These are phyloP conservation scores for Magnusiomyces tetraspermus DNA, from an alignment of 1,139 yeast species.

Conservation along the genomic window DNA sequence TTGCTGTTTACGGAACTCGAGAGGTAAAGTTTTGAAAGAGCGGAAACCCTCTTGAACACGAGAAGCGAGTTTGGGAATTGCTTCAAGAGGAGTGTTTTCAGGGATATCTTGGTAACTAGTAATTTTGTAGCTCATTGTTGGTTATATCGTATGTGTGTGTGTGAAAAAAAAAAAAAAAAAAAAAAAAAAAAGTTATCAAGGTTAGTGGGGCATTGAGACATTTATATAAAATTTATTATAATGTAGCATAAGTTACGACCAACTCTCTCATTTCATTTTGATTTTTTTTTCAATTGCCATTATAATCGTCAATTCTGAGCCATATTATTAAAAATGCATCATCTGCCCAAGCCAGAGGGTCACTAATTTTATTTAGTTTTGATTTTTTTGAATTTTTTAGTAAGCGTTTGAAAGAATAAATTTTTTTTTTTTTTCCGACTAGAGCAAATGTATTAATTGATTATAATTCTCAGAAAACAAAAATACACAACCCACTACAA, in stretches of 20 bases:
- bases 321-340: no score
- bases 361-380: no score
- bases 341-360: no score
- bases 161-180: neutral
- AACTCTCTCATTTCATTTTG: no score
- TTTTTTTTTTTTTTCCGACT: no score
- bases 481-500: neutral
- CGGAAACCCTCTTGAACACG: constrained; percentile 39
- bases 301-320: no score
- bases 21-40: constrained; percentile 43
- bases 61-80: constrained; percentile 43
- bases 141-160: neutral
- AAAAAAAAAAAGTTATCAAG: neutral
- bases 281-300: no score
- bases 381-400: no score
- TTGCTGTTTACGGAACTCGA: constrained; percentile 52
- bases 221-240: no score
- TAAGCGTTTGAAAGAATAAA: no score
- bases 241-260: no score
- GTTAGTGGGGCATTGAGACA: neutral
- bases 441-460: no score
- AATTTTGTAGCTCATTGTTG: constrained; percentile 2
- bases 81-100: constrained; percentile 38
- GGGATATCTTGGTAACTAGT: constrained; percentile 11
- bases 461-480: neutral